Percentiles rank a stretch among this genome's conserved stretches.
These are phyloP conservation scores for Phaeotremella skinneri DNA, from an alignment of 768 basidiomycete species.

Conservation along the genomic window DNA sequence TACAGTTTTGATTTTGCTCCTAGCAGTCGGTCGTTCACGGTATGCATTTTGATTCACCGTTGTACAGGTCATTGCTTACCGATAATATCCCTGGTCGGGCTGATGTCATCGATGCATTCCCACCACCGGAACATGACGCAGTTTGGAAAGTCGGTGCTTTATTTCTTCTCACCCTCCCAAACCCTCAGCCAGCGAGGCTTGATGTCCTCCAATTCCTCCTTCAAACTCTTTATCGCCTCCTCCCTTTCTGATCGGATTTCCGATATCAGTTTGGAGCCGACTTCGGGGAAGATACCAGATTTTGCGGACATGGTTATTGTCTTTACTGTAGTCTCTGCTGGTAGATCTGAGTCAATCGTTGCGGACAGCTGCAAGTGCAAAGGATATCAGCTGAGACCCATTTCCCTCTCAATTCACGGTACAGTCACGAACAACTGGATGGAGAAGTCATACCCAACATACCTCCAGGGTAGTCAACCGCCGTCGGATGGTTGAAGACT, in stretches of 20 bases:
- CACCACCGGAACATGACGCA: not conserved
- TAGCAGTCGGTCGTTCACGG: too few species aligned
- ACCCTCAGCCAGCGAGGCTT: slow-evolving; percentile 39
- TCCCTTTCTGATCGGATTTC: slow-evolving; percentile 30
- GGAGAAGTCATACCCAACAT: not conserved
- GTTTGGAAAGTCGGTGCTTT: not conserved
- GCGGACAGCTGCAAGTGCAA: slow-evolving; percentile 1
- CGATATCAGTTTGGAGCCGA: slow-evolving; percentile 24
- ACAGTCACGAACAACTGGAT: not conserved
- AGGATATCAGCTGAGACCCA: not conserved
- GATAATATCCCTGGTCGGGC: too few species aligned
- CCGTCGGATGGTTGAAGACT: slow-evolving; percentile 21
- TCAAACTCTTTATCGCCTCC: slow-evolving; percentile 31
- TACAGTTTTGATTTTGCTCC: too few species aligned
- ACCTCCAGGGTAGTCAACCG: slow-evolving; percentile 34
- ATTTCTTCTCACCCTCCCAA: slow-evolving; percentile 11
- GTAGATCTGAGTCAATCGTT: slow-evolving; percentile 16
- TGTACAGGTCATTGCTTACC: too few species aligned
- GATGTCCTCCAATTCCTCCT: slow-evolving; percentile 28
- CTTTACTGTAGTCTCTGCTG: slow-evolving; percentile 24
- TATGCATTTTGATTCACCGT: too few species aligned
- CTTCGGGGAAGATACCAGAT: slow-evolving; percentile 11
- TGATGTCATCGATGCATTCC: not conserved
- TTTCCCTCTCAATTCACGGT: not conserved
- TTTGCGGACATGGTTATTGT: slow-evolving; percentile 21